These are phyloP conservation scores for Tolypocladium nubicola DNA, from an alignment of 2,329 filamentous ascomycete genomes.

Conservation along the genomic window DNA sequence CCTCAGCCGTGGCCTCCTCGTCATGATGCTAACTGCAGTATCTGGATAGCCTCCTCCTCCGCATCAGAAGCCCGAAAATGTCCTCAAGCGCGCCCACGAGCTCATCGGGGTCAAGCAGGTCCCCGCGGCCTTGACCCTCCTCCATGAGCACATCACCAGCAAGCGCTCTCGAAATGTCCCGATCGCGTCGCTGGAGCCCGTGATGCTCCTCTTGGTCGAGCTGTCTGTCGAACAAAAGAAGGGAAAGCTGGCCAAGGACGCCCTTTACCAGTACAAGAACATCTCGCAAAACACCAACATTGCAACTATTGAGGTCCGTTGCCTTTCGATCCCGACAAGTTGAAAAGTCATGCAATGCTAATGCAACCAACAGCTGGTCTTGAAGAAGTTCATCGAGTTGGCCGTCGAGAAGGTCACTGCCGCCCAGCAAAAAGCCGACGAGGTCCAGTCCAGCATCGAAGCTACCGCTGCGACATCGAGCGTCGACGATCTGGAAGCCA, in stretches of 20 bases:
- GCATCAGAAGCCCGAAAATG: constrained; percentile 98
- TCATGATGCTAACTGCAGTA: constrained; percentile 16
- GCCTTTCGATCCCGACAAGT: not conserved
- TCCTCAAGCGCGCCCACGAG: constrained; percentile 95
- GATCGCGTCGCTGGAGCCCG: constrained; percentile 90
- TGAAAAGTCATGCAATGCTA: constrained; percentile 2
- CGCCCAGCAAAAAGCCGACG: constrained; percentile 90
- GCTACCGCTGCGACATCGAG: constrained; percentile 54
- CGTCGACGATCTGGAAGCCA: constrained; percentile 91
- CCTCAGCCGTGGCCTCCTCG: constrained; percentile 7
- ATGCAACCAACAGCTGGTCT: constrained; percentile 52
- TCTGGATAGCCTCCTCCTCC: constrained; percentile 72
- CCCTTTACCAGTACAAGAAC: constrained; percentile 99
- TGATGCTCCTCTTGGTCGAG: constrained; percentile 96
- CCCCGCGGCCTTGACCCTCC: constrained; percentile 80
- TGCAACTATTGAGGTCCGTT: constrained; percentile 79
- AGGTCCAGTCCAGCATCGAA: constrained; percentile 82
- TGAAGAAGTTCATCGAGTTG: constrained; percentile 96
- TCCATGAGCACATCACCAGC: constrained; percentile 98
- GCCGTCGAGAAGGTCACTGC: constrained; percentile 93
- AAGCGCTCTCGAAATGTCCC: constrained; percentile 97
- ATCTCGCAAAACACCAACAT: constrained; percentile 99
- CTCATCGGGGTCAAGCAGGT: constrained; percentile 96
- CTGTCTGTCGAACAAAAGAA: constrained; percentile 95
- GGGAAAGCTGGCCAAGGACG: constrained; percentile 97